Conservation (phyloP, 768 basidiomycete species). For the Leccinum ochraceum region DNA sequence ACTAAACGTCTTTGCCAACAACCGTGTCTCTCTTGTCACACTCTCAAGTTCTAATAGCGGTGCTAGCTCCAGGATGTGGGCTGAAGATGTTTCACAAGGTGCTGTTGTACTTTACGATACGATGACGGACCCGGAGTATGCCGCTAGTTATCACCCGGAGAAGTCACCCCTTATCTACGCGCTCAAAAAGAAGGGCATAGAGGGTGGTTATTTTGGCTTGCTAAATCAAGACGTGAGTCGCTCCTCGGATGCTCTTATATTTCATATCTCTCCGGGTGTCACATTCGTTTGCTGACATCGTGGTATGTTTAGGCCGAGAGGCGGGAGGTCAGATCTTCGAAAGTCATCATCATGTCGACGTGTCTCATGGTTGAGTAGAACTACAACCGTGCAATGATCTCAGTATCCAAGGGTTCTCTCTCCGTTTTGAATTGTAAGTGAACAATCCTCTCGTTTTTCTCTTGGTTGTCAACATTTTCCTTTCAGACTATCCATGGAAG, state of each 20-base stretch:
- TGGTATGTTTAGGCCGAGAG: constrained; percentile 14
- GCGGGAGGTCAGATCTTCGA: constrained; percentile 14
- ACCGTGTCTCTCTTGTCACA: constrained; percentile 33
- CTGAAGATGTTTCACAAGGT: constrained; percentile 16
- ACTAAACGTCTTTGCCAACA: constrained; percentile 21
- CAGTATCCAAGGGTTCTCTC: constrained; percentile 21
- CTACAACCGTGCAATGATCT: constrained; percentile 27
- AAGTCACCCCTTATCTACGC: constrained; percentile 26
- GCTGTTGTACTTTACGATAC: constrained; percentile 26
- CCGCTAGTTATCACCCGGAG: constrained; percentile 21
- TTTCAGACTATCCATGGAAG: not conserved
- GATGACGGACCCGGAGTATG: constrained; percentile 28
- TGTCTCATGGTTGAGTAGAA: constrained; percentile 9
- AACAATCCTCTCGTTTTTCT: not conserved
- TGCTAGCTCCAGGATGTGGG: constrained; percentile 8
- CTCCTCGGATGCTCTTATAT: not conserved
- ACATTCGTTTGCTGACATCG: not conserved
- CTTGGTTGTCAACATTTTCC: not conserved
- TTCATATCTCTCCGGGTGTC: not conserved
- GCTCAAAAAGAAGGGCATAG: constrained; percentile 14
- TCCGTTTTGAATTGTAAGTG: not conserved
- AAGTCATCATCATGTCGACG: not conserved
- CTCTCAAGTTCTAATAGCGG: constrained; percentile 14
- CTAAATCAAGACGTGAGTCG: constrained; percentile 23
- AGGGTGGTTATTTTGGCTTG: constrained; percentile 24